Percentiles rank a stretch among this genome's conserved stretches.
phyloP scores from a whole-genome alignment of 2,329 filamentous ascomycete species.

The Bipolaris oryzae region DNA sequence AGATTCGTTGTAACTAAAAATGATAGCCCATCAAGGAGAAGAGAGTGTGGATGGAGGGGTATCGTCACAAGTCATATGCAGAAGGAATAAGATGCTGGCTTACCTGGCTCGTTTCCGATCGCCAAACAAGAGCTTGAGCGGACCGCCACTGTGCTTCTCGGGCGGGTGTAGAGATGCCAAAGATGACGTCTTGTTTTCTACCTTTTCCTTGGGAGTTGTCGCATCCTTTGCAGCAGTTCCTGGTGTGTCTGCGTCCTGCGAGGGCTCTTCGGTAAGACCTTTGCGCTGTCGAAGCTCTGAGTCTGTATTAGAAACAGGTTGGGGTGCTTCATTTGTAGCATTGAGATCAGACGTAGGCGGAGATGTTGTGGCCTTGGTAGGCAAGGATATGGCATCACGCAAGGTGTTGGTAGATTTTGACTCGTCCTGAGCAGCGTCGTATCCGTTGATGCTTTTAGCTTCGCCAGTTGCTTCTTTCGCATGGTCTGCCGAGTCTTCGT shows the following conservation, averaged over 20 bases:
- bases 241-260: constrained; percentile 2
- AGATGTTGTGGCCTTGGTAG: constrained; percentile 17
- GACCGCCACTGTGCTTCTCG: constrained; percentile 5
- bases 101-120: constrained; percentile 34
- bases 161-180: constrained; percentile 3
- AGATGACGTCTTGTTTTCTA: background rate
- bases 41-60: no score
- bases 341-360: constrained; percentile 22
- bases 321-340: constrained; percentile 1
- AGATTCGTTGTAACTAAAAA: no score
- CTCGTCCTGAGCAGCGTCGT: constrained; percentile 23
- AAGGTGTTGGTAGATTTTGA: constrained; percentile 15
- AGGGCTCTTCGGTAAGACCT: constrained; percentile 8
- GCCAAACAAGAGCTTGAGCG: constrained; percentile 20
- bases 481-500: constrained; percentile 4
- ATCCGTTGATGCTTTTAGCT: constrained; percentile 21
- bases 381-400: constrained; percentile 19
- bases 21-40: background rate
- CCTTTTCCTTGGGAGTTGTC: constrained; percentile 4
- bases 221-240: background rate
- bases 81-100: constrained; percentile 15
- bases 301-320: constrained; percentile 5
- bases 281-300: constrained; percentile 25
- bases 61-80: no score
- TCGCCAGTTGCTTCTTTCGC: constrained; percentile 17